Percentiles rank a stretch among this genome's conserved stretches.
Conservation (phyloP, 2,329 filamentous ascomycete genomes). For the Xylaria sp. region DNA sequence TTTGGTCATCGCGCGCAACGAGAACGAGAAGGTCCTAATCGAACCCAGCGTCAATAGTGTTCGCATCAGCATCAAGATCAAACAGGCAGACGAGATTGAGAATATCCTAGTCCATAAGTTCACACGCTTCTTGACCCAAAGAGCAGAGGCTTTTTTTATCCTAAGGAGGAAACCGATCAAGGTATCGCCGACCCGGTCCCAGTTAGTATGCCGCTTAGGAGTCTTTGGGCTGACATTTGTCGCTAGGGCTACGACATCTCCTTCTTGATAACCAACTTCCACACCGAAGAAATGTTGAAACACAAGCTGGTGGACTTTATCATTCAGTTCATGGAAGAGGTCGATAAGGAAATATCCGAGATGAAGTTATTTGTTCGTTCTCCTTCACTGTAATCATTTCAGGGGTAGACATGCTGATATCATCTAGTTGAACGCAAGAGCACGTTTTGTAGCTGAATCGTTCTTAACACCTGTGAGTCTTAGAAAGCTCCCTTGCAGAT, state of each 20-base stretch:
- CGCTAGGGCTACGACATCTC: constrained; percentile 90
- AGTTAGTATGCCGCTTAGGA: neutral
- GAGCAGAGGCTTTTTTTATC: constrained; percentile 97
- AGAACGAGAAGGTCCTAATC: constrained; percentile 95
- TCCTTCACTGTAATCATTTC: neutral
- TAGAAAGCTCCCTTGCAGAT: neutral
- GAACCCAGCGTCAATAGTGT: constrained; percentile 97
- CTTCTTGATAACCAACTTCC: constrained; percentile 98
- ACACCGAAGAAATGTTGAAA: constrained; percentile 98
- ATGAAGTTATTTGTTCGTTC: constrained; percentile 97
- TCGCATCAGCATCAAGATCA: constrained; percentile 97
- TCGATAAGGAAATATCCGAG: constrained; percentile 99
- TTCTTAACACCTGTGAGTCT: constrained; percentile 88
- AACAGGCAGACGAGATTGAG: constrained; percentile 99
- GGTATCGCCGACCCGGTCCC: constrained; percentile 53
- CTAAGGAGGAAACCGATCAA: constrained; percentile 93
- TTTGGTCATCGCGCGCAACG: constrained; percentile 88
- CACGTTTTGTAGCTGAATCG: constrained; percentile 96
- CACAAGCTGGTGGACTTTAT: constrained; percentile 99
- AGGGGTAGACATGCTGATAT: constrained; percentile 38
- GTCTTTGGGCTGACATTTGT: constrained; percentile 43
- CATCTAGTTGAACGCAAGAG: constrained; percentile 85
- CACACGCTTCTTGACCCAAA: constrained; percentile 92
- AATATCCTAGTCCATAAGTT: constrained; percentile 98
- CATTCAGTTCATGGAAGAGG: constrained; percentile 99